phyloP scores from a whole-genome alignment of 2,329 filamentous ascomycete species.

The Zasmidium angulare region DNA sequence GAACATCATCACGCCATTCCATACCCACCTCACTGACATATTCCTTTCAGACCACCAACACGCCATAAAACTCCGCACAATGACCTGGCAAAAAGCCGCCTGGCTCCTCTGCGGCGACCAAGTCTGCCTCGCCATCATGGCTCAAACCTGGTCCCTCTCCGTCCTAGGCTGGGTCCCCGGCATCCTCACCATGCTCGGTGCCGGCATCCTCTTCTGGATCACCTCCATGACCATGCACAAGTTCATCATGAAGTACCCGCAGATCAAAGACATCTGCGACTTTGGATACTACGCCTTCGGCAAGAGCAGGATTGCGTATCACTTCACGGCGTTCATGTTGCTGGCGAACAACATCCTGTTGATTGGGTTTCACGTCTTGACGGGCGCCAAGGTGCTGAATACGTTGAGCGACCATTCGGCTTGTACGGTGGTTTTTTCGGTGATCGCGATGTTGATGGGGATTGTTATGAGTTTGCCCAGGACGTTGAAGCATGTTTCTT shows the following conservation, averaged over 20 bases:
- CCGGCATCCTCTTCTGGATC: constrained; percentile 50
- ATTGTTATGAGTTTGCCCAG: constrained; percentile 48
- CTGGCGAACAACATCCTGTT: constrained; percentile 54
- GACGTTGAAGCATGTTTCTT: constrained; percentile 49
- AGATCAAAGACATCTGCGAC: constrained; percentile 53
- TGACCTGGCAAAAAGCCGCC: constrained; percentile 55
- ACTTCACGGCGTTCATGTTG: constrained; percentile 49
- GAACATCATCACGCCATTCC: neutral
- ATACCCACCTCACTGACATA: neutral
- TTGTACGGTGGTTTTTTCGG: constrained; percentile 51
- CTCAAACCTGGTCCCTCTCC: constrained; percentile 52
- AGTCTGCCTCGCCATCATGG: constrained; percentile 54
- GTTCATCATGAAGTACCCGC: constrained; percentile 54
- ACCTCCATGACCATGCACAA: constrained; percentile 54
- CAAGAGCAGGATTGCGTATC: constrained; percentile 44
- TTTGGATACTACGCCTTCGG: constrained; percentile 52
- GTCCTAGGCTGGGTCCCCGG: constrained; percentile 51
- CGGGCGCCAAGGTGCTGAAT: constrained; percentile 51
- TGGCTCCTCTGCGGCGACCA: constrained; percentile 51
- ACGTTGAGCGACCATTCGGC: constrained; percentile 50
- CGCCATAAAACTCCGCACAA: constrained; percentile 55
- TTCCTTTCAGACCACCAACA: constrained; percentile 42
- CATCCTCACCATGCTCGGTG: constrained; percentile 48
- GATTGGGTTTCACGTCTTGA: constrained; percentile 53
- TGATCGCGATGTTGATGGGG: constrained; percentile 49